Conservation (phyloP, 1,139 yeast genomes). For the Hansenula sp. region DNA sequence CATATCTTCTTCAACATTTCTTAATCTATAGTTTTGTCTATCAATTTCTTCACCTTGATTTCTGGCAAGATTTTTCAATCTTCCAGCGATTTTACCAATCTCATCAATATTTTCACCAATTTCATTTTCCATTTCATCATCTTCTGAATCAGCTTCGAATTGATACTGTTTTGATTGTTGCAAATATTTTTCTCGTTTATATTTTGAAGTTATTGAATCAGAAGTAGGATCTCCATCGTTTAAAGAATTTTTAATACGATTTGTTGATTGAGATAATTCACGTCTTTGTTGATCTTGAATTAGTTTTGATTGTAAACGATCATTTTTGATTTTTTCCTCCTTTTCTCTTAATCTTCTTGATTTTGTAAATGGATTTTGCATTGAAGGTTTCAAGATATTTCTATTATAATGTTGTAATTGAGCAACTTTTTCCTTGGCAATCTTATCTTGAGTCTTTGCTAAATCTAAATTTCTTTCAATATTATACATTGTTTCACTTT, state of each 20-base stretch:
- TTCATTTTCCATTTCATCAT: constrained; percentile 57
- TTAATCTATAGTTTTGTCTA: constrained; percentile 48
- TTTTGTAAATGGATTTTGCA: constrained; percentile 82
- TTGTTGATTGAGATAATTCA: constrained; percentile 41
- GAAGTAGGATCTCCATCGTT: constrained; percentile 26
- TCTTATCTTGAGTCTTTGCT: constrained; percentile 77
- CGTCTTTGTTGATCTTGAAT: constrained; percentile 40
- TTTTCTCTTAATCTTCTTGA: constrained; percentile 71
- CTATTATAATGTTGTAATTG: constrained; percentile 80
- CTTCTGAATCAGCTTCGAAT: constrained; percentile 59
- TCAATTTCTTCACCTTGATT: constrained; percentile 52
- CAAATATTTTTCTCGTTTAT: constrained; percentile 31
- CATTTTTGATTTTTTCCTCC: constrained; percentile 67
- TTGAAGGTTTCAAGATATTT: constrained; percentile 78
- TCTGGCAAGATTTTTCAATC: constrained; percentile 48
- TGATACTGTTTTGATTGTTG: constrained; percentile 42
- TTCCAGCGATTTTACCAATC: constrained; percentile 41
- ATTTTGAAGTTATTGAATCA: constrained; percentile 28
- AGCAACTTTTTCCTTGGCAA: constrained; percentile 80
- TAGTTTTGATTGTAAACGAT: constrained; percentile 56
- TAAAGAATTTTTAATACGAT: constrained; percentile 40
- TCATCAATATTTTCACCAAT: constrained; percentile 52
- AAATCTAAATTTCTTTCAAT: constrained; percentile 75
- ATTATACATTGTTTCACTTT: constrained; percentile 77
- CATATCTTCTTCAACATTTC: constrained; percentile 46